Evolutionary conservation across 208 protist species (phyloP).

Genomic region (Crithidia expoeki): DNA sequence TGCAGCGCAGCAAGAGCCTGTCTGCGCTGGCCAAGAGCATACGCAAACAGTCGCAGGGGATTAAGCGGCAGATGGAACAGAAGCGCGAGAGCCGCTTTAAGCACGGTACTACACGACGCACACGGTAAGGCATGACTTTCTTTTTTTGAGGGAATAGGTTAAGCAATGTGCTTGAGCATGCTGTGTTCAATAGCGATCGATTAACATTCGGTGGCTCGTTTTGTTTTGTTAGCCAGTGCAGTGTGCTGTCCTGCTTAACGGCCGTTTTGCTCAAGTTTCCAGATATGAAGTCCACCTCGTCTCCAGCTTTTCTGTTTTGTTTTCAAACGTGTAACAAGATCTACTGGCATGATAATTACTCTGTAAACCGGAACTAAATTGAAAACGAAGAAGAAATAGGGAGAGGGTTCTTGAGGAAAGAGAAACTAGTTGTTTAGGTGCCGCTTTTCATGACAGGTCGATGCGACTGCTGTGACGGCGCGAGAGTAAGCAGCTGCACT

Average conservation of each 20-base stretch:
- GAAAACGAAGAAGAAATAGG: neutral
- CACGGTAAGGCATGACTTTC: constrained; percentile 53
- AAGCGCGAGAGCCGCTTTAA: constrained; percentile 79
- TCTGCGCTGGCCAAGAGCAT: constrained; percentile 78
- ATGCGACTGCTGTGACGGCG: too few relatives aligned
- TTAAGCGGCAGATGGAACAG: constrained; percentile 70
- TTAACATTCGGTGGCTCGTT: too few relatives aligned
- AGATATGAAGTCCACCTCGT: neutral
- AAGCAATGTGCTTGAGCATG: neutral
- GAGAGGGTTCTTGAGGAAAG: neutral
- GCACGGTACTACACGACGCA: constrained; percentile 53
- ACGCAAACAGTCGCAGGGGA: constrained; percentile 74
- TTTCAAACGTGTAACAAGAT: constrained; percentile 19
- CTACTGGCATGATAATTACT: constrained; percentile 4
- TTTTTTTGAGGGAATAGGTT: neutral
- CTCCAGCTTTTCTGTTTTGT: constrained; percentile 22
- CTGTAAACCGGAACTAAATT: neutral
- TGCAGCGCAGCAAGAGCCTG: constrained; percentile 83
- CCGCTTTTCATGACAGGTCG: too few relatives aligned
- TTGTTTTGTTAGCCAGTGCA: constrained; percentile 7
- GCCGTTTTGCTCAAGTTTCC: neutral
- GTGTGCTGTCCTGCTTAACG: too few relatives aligned
- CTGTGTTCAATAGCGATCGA: neutral
- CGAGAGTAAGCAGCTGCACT: too few relatives aligned
- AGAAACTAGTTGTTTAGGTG: neutral